Evolutionary conservation across 345 rosid species (phyloP), one percentile per base, ranked within the genome.

Genomic region (Laguncularia racemosa): DNA sequence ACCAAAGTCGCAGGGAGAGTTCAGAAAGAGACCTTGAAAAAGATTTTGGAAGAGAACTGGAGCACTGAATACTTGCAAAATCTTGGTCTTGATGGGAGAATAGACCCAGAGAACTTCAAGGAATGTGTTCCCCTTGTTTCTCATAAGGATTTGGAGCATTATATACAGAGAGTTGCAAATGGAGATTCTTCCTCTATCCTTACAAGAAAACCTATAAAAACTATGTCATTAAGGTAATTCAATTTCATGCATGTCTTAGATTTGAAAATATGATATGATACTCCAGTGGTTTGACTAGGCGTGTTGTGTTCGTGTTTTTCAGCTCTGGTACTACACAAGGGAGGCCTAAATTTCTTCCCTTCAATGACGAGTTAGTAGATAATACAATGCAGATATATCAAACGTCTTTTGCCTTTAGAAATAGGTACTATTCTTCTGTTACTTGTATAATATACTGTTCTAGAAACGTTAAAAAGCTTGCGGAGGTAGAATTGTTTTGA

Each of bases 241-340:
- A 44, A 16, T 12, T 0, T 21, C 43, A 13, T 6, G 19, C 46
- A 33, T 7, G 40, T 33, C 40, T 33, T 33, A 10, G 7, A 6
- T 7, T 6, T 7, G 9, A 33, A 33, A 33, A 33, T 33, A 33
- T 33, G 11, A 10, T 33, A 33, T 1, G 7, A 33, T 10, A 33
- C 40, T 9, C 46, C 10, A 38, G 20, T 38, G 38, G 43, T 28
- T 28, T 55, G 14, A 55, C 44, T 55, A 38, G 16, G 38, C 21
- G 38, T 19, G 19, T 50, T 23, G 53, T 54, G 46, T 63, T 21
- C n/a, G 45, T 26, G 21, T 71, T 43, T 55, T 63, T 63, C 79
- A 93, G 99, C 73, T 95, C 99, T 46, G 99, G 99, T 8, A 95
- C 99, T 2, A 85, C 95, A 47, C 89, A 84, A 70, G 99, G 99